These are phyloP conservation scores for Erysimum cheiri DNA, from an alignment of 441 rosid species.

Conservation along the genomic window DNA sequence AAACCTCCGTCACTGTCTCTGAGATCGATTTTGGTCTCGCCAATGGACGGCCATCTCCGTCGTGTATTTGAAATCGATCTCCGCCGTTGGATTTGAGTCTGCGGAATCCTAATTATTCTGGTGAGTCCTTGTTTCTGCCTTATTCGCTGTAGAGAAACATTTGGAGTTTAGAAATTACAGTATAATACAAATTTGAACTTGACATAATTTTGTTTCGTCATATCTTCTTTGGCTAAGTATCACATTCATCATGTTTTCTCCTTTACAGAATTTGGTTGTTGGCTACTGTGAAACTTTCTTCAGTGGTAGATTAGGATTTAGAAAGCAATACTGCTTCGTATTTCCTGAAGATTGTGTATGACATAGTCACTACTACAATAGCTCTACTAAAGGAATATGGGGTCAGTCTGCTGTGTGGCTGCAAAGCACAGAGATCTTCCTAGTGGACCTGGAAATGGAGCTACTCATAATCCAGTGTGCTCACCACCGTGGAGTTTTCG, in stretches of 20 bases:
- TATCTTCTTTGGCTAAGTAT: too few relatives aligned
- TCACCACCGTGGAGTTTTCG: constrained; percentile 90
- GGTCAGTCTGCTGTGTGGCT: constrained; percentile 85
- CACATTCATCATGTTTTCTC: too few relatives aligned
- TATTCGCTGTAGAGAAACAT: too few relatives aligned
- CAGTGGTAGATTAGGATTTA: neutral
- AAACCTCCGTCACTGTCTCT: neutral
- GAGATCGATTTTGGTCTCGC: neutral
- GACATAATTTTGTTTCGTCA: neutral
- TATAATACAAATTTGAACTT: neutral
- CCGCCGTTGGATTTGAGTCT: neutral
- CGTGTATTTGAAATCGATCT: neutral
- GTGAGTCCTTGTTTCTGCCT: neutral
- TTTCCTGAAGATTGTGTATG: neutral
- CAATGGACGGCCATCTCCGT: neutral
- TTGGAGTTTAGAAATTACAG: too few relatives aligned
- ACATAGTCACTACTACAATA: neutral
- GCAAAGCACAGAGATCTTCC: constrained; percentile 62
- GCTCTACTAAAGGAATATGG: constrained; percentile 56
- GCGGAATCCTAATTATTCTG: neutral
- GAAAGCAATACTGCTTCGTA: too few relatives aligned
- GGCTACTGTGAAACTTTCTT: neutral
- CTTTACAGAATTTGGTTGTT: too few relatives aligned
- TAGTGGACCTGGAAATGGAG: constrained; percentile 45
- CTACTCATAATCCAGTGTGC: constrained; percentile 52